Conservation (phyloP, 176 grass and related monocot species). For the Rhipidocladum racemiflorum region DNA sequence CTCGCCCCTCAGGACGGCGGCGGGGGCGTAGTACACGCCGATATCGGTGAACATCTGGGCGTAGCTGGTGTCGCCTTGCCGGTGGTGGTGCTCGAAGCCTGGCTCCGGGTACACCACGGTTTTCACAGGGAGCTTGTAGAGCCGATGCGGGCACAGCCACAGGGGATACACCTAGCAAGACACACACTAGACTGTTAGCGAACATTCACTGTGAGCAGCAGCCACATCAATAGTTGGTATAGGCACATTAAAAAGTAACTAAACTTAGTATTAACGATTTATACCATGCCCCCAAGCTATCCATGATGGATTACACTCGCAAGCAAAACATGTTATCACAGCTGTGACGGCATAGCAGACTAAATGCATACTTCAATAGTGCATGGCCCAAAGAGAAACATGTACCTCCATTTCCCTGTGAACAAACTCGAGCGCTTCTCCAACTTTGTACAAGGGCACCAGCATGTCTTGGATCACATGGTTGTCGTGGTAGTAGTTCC, state of each 20-base stretch:
- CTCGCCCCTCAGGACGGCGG: constrained; percentile 59
- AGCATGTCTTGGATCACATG: constrained; percentile 97
- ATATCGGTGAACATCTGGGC: constrained; percentile 93
- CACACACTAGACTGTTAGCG: background rate
- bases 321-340: background rate
- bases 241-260: background rate
- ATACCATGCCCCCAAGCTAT: background rate
- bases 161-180: constrained; percentile 70
- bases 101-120: constrained; percentile 87
- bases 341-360: background rate
- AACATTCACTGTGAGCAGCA: background rate
- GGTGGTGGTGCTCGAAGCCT: constrained; percentile 77
- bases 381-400: background rate
- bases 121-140: constrained; percentile 92
- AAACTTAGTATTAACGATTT: background rate
- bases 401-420: constrained; percentile 92
- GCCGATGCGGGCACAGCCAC: constrained; percentile 87
- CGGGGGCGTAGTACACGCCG: constrained; percentile 79
- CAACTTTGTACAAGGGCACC: constrained; percentile 89
- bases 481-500: constrained; percentile 95
- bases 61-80: constrained; percentile 86
- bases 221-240: background rate
- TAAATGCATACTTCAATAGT: background rate
- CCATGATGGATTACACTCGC: background rate
- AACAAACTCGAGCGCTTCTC: constrained; percentile 80